Evolutionary conservation across 192 early-diverging fungal species (phyloP).

Genomic region (Coemansia sp.): DNA sequence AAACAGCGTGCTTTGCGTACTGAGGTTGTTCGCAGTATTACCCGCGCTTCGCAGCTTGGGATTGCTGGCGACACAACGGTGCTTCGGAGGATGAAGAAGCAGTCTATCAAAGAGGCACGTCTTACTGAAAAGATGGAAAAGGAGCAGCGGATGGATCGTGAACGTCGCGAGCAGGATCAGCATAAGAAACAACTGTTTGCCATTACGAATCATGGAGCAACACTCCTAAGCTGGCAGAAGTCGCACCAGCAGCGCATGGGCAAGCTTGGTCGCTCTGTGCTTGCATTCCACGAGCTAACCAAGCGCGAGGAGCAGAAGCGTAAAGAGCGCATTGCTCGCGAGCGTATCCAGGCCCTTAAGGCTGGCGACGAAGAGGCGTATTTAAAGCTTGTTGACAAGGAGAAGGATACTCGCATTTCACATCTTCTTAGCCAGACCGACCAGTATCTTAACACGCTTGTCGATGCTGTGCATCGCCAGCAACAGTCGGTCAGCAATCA

Average conservation of each 20-base stretch:
- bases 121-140: conserved; percentile 89
- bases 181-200: conserved; percentile 76
- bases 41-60: conserved; percentile 70
- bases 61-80: conserved; percentile 75
- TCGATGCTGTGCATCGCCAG: conserved; percentile 83
- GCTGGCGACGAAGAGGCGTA: conserved; percentile 98
- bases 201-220: conserved; percentile 73
- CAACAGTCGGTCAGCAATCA: conserved; percentile 57
- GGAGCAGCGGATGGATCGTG: conserved; percentile 83
- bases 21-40: conserved; percentile 71
- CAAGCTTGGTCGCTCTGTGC: conserved; percentile 74
- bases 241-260: conserved; percentile 63
- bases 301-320: conserved; percentile 96
- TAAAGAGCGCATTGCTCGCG: conserved; percentile 76
- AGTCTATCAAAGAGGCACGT: conserved; percentile 77
- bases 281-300: conserved; percentile 73
- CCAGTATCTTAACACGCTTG: conserved; percentile 77
- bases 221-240: conserved; percentile 66
- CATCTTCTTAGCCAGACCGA: conserved; percentile 90
- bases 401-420: conserved; percentile 94
- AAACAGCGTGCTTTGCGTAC: conserved; percentile 76
- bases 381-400: conserved; percentile 89
- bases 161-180: conserved; percentile 80
- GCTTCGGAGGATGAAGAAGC: conserved; percentile 79
- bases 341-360: conserved; percentile 95